Conservation (phyloP, 306 rosid genomes). For the Rosa persica region DNA sequence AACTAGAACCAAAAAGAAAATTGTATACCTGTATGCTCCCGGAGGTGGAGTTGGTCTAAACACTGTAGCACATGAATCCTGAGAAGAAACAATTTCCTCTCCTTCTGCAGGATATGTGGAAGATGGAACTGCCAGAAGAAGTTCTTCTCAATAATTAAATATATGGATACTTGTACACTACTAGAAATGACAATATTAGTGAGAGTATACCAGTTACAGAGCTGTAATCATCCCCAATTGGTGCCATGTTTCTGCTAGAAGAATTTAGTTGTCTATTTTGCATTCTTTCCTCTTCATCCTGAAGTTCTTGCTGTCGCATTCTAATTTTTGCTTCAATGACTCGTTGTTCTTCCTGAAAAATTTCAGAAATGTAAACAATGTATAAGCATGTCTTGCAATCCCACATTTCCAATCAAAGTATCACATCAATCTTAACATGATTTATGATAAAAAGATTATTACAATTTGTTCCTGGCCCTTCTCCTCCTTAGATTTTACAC, state of each 20-base stretch:
- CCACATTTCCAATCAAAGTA: constrained; percentile 10
- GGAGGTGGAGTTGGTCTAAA: constrained; percentile 47
- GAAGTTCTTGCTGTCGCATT: constrained; percentile 84
- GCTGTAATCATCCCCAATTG: constrained; percentile 50
- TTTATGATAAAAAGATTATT: constrained; percentile 33
- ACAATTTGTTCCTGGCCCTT: constrained; percentile 90
- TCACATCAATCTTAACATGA: constrained; percentile 1
- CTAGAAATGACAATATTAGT: constrained; percentile 9
- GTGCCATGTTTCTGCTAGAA: constrained; percentile 44
- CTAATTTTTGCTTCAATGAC: constrained; percentile 98
- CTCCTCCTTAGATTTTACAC: constrained; percentile 94
- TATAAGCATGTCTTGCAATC: constrained; percentile 7
- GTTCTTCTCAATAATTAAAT: constrained; percentile 4
- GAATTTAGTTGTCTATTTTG: constrained; percentile 62
- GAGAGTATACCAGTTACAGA: constrained; percentile 62
- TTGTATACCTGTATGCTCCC: constrained; percentile 62
- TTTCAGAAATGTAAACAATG: constrained; percentile 19
- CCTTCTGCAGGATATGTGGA: constrained; percentile 58
- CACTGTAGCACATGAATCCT: constrained; percentile 54
- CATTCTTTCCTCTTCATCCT: constrained; percentile 88
- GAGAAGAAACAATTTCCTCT: constrained; percentile 70
- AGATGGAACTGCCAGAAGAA: constrained; percentile 45
- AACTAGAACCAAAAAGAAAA: not conserved
- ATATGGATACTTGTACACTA: constrained; percentile 12
- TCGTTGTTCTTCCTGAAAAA: constrained; percentile 88